Percentiles rank a stretch among this genome's conserved stretches.
These are phyloP conservation scores for Auriscalpium microsporum DNA, from an alignment of 768 basidiomycete species.

Conservation along the genomic window DNA sequence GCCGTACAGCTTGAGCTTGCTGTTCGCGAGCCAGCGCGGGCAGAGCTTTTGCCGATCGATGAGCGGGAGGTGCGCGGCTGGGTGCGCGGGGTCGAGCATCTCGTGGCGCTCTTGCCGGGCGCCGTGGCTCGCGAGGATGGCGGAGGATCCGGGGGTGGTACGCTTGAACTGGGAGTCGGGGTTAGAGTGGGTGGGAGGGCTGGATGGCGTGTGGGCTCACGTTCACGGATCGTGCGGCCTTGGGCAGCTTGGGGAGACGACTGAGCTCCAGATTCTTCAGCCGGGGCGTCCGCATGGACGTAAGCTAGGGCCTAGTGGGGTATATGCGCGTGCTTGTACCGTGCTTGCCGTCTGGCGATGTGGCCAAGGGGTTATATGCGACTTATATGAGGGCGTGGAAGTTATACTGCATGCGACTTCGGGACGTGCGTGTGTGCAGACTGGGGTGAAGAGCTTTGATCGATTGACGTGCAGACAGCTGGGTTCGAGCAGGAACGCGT, in stretches of 20 bases:
- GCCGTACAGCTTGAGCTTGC: not conserved
- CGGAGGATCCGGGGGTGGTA: constrained; percentile 7
- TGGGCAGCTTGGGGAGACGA: not conserved
- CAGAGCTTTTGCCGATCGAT: not conserved
- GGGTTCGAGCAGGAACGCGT: no score
- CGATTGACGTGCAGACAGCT: no score
- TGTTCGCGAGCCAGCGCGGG: not conserved
- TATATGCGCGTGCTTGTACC: no score
- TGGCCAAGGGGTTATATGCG: no score
- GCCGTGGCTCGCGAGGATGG: not conserved
- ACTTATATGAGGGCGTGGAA: no score
- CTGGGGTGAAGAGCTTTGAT: no score
- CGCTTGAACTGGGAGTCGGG: not conserved
- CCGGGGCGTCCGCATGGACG: not conserved
- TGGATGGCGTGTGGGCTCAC: not conserved
- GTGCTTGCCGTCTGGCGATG: no score
- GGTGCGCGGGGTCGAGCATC: constrained; percentile 3
- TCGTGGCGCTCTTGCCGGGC: not conserved
- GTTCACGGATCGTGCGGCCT: constrained; percentile 3
- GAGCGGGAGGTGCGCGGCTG: constrained; percentile 1
- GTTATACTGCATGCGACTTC: no score
- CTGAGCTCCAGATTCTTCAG: constrained; percentile 9
- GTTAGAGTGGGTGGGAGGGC: not conserved
- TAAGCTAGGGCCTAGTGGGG: no score
- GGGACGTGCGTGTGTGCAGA: no score